Percentiles rank a stretch among this genome's conserved stretches.
Conservation (phyloP, 164 flowering plant genomes). For the Akebia trifoliata region DNA sequence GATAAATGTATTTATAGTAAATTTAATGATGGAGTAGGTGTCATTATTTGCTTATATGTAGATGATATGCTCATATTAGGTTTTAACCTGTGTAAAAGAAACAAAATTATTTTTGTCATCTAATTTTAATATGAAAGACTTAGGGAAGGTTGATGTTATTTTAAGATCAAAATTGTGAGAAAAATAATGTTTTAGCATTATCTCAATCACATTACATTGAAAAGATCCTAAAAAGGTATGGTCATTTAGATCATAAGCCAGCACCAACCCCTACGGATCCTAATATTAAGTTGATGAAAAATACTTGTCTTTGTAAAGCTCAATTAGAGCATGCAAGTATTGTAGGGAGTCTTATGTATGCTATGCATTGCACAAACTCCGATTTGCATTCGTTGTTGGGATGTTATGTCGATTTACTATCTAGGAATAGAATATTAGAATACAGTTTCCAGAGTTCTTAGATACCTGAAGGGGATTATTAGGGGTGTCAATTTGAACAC, state of each 20-base stretch:
- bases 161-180: too few species aligned
- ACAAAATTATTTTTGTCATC: neutral
- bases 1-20: too few species aligned
- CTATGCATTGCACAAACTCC: conserved; percentile 1
- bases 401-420: neutral
- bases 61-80: neutral
- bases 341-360: neutral
- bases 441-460: neutral
- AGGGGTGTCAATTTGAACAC: too few species aligned
- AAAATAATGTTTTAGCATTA: neutral
- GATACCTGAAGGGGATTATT: conserved; percentile 1
- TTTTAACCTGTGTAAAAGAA: neutral
- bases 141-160: neutral
- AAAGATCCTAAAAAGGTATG: neutral
- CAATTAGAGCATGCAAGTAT: neutral
- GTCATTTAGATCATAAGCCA: too few species aligned
- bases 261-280: neutral
- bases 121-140: conserved; percentile 4
- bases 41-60: conserved; percentile 2
- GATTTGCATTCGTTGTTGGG: neutral
- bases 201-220: neutral
- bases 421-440: neutral
- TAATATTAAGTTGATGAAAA: neutral
- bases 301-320: neutral
- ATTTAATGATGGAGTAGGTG: neutral